Evolutionary conservation across 2,329 filamentous ascomycete species (phyloP).

Genomic region (Alternaria sp.): DNA sequence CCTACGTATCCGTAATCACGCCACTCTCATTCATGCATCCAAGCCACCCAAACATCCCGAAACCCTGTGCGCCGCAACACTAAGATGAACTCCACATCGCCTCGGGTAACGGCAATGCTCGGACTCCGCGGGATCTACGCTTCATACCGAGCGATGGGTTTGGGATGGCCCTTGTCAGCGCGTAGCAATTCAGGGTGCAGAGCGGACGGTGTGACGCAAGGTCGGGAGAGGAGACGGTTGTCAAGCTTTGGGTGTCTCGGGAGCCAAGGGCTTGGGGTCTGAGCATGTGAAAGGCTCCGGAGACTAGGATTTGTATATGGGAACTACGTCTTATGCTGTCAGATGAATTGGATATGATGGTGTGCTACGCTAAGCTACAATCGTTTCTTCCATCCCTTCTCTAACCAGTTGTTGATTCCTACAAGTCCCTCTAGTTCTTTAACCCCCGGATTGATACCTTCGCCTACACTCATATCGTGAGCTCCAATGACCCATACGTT

Average conservation of each 20-base stretch:
- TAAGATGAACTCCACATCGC: neutral
- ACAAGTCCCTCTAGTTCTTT: constrained; percentile 38
- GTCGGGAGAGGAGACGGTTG: constrained; percentile 1
- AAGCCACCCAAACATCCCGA: constrained; percentile 19
- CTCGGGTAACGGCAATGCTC: constrained; percentile 3
- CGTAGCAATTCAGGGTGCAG: neutral
- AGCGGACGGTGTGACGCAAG: constrained; percentile 3
- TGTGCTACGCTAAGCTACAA: neutral
- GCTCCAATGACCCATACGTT: constrained; percentile 46
- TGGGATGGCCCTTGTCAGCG: neutral
- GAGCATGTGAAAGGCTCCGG: neutral
- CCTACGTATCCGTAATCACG: constrained; percentile 4
- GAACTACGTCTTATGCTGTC: neutral
- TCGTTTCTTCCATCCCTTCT: constrained; percentile 38
- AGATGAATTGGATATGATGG: neutral
- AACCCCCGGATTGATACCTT: constrained; percentile 28
- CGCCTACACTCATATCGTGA: constrained; percentile 42
- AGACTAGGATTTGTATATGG: neutral
- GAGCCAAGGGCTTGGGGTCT: constrained; percentile 27
- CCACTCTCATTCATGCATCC: constrained; percentile 18
- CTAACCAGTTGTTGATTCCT: constrained; percentile 35
- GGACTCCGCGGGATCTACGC: constrained; percentile 1
- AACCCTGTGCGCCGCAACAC: constrained; percentile 13
- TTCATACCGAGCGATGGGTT: neutral
- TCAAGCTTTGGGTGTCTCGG: constrained; percentile 35